A percentile compares a stretch with the other conserved stretches of the same genome.
phyloP scores from a whole-genome alignment of 1,284 basidiomycete species.

The Puccinia novopanici region DNA sequence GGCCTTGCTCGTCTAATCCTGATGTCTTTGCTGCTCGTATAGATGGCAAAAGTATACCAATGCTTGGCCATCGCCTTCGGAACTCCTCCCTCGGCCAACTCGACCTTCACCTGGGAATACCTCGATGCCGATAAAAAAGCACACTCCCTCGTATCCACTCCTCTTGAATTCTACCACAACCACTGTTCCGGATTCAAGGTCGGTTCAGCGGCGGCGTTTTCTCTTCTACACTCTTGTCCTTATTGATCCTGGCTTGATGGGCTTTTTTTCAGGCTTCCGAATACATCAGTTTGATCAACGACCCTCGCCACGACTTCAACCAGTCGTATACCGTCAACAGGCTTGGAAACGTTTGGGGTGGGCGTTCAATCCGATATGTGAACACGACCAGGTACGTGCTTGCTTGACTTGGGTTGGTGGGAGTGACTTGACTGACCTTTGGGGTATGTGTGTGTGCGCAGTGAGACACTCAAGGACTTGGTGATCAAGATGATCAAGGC shows the following conservation, averaged over 20 bases:
- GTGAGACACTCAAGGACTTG: constrained; percentile 25
- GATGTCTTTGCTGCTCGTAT: constrained; percentile 68
- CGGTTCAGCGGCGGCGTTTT: constrained; percentile 29
- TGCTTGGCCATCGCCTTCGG: constrained; percentile 83
- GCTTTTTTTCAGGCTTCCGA: constrained; percentile 59
- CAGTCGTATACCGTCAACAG: constrained; percentile 90
- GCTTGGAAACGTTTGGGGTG: constrained; percentile 88
- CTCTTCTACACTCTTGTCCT: background rate
- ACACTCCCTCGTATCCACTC: constrained; percentile 73
- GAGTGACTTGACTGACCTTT: background rate
- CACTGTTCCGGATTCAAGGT: constrained; percentile 63
- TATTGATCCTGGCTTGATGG: no score
- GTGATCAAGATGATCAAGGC: constrained; percentile 71
- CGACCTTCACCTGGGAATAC: constrained; percentile 76
- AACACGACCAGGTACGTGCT: constrained; percentile 74
- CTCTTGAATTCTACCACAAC: constrained; percentile 67
- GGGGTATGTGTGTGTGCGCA: background rate
- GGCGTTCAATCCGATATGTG: constrained; percentile 78
- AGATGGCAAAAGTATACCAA: constrained; percentile 66
- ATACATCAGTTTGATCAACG: constrained; percentile 89
- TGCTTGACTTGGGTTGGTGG: constrained; percentile 58
- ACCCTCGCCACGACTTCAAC: constrained; percentile 79
- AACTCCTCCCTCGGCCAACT: constrained; percentile 73
- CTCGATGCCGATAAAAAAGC: constrained; percentile 78
- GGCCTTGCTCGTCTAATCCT: background rate